These are phyloP conservation scores for Pelargonium myrrhifolium DNA, from an alignment of 441 rosid species.

Conservation along the genomic window DNA sequence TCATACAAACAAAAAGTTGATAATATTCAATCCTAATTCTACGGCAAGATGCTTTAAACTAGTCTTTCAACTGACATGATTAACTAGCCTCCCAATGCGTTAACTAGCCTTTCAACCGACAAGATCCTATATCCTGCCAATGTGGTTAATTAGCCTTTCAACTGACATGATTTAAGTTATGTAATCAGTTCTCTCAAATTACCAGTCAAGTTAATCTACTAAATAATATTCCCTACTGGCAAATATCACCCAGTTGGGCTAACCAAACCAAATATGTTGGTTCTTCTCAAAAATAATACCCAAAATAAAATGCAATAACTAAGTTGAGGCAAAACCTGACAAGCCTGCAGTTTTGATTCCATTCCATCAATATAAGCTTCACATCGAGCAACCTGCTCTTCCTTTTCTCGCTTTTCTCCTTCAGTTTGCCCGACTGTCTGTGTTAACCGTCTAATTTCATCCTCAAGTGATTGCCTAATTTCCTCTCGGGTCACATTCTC, in stretches of 20 bases:
- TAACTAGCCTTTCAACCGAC: too few species aligned
- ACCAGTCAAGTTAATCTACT: too few species aligned
- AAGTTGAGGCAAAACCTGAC: conserved; percentile 53
- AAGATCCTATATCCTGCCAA: too few species aligned
- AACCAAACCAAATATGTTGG: neutral
- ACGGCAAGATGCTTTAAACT: too few species aligned
- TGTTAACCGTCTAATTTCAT: conserved; percentile 72
- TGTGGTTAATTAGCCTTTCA: too few species aligned
- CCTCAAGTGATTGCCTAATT: conserved; percentile 80
- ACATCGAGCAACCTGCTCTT: conserved; percentile 86
- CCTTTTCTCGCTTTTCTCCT: conserved; percentile 93
- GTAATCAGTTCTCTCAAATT: too few species aligned
- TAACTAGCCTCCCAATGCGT: too few species aligned
- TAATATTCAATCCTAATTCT: too few species aligned
- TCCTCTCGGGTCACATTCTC: conserved; percentile 88
- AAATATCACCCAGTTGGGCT: neutral
- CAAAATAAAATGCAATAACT: neutral
- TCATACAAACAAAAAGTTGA: too few species aligned
- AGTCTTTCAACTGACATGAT: too few species aligned
- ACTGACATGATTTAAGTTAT: too few species aligned
- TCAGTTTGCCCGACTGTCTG: conserved; percentile 83
- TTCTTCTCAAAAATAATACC: neutral
- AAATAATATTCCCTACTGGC: neutral
- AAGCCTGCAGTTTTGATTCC: conserved; percentile 86
- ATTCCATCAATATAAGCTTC: conserved; percentile 94